Conservation (phyloP, 2,329 filamentous ascomycete species). For the Fusarium acutatum region DNA sequence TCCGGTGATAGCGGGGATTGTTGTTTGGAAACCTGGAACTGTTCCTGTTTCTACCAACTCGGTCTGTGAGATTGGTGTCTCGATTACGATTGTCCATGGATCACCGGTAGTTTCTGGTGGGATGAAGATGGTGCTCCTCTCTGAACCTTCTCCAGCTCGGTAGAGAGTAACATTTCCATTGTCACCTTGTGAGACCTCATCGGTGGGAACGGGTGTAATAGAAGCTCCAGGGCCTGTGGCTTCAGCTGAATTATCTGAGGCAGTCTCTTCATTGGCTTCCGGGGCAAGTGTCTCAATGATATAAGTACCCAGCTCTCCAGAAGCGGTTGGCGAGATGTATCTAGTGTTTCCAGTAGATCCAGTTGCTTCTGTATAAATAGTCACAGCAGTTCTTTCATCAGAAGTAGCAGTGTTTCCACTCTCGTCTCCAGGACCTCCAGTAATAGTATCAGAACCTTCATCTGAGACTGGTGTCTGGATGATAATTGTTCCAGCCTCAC, state of each 20-base stretch:
- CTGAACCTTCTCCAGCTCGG: neutral
- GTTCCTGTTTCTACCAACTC: neutral
- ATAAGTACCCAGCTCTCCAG: neutral
- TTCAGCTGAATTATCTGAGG: neutral
- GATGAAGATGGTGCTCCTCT: neutral
- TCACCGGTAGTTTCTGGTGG: neutral
- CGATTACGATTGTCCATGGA: slow-evolving; percentile 1
- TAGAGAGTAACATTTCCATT: slow-evolving; percentile 7
- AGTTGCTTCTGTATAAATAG: neutral
- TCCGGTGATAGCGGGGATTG: neutral
- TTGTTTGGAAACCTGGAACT: slow-evolving; percentile 1
- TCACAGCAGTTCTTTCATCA: neutral
- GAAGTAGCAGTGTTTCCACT: neutral
- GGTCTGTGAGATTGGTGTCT: neutral
- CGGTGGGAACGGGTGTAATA: neutral
- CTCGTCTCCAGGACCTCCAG: neutral
- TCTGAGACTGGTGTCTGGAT: neutral
- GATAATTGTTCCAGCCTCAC: neutral
- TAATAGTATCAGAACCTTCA: neutral
- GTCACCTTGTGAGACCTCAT: neutral
- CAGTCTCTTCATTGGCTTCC: neutral
- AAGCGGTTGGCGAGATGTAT: neutral
- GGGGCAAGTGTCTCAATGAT: neutral
- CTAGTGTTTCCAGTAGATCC: neutral
- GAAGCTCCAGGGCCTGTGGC: neutral